Conservation (phyloP, 257 asterid genomes). For the Gynochthodes officinalis region DNA sequence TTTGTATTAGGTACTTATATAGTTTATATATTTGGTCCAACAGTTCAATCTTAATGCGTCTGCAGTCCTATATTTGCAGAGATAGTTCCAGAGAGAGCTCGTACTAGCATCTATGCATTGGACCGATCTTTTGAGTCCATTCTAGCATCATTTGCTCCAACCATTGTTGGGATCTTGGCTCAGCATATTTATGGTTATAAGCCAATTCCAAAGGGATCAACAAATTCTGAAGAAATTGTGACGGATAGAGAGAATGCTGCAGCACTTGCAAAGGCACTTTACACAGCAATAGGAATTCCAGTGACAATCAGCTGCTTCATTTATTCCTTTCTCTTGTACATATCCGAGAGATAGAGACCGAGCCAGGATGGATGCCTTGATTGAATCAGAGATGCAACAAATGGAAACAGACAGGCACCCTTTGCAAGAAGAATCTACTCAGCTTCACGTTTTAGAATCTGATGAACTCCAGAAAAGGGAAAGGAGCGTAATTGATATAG, state of each 20-base stretch:
- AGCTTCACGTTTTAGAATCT: constrained; percentile 25
- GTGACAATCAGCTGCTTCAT: constrained; percentile 57
- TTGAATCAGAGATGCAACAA: constrained; percentile 53
- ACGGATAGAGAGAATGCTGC: constrained; percentile 76
- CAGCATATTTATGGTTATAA: constrained; percentile 67
- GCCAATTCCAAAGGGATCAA: constrained; percentile 46
- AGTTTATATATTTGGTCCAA: background rate
- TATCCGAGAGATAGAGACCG: constrained; percentile 83
- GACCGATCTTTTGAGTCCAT: constrained; percentile 80
- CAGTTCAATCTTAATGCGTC: constrained; percentile 1
- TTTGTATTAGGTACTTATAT: background rate
- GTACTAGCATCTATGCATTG: constrained; percentile 77
- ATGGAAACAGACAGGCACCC: constrained; percentile 31
- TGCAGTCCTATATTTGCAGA: constrained; percentile 87
- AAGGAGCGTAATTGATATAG: constrained; percentile 36
- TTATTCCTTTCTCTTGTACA: constrained; percentile 73
- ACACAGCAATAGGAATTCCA: constrained; percentile 85
- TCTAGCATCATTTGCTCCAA: constrained; percentile 85
- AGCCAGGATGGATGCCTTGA: constrained; percentile 64
- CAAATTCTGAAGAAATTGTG: constrained; percentile 33
- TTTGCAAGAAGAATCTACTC: constrained; percentile 27
- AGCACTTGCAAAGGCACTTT: constrained; percentile 85
- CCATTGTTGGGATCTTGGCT: constrained; percentile 69
- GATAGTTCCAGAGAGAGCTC: constrained; percentile 73
- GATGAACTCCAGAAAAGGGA: constrained; percentile 26